Evolutionary conservation across 139 green algal genomes (phyloP), one percentile per base, ranked within the genome.

Genomic region (Chlorella ohadii): DNA sequence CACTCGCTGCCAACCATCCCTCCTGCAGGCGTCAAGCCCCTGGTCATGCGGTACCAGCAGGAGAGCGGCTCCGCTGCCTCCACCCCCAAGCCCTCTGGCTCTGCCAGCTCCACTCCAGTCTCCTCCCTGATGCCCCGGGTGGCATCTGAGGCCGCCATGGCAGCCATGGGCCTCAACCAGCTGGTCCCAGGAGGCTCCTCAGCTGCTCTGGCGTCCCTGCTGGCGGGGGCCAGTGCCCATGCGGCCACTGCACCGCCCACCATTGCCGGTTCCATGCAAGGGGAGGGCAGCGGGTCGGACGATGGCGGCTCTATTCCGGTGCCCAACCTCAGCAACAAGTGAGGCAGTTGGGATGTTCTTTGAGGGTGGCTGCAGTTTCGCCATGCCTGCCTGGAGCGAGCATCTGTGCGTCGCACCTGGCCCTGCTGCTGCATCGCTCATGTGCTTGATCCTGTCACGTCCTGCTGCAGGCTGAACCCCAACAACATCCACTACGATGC

Each of bases 401-500:
- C 22, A 13, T 39, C 9, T 41, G 31, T 78, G 39, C 1, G 47
- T 33, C 34, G 38, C 28, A 38, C 20, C 28, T 59, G 20, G 6
- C 64, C 2, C 19, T n/a, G n/a, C n/a, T n/a, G n/a, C 6, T 17
- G 1, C 31, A 47, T 22, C 4, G 33, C 16, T 47, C 4, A 17
- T 6, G 4, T 34, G 63, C 25, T 36, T 28, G n/a, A n/a, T n/a
- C n/a, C n/a, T n/a, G n/a, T n/a, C 63, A 28, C 27, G 0, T 3
- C 16, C 3, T 68, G 63, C 63, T 68, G 63, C 79, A 84, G 90
- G 56, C 87, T 96, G 33, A 96, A 96, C 89, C 93, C 92, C 66
- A 95, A 95, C 89, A 95, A 95, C 83, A 88, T 94, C 63, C 91
- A 95, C 92, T 94, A 88, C 81, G 92, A 95, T 86, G 41, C 85